Base-by-base conservation (phyloP, 192 early-diverging fungal genomes). In the Coemansia sp. region DNA sequence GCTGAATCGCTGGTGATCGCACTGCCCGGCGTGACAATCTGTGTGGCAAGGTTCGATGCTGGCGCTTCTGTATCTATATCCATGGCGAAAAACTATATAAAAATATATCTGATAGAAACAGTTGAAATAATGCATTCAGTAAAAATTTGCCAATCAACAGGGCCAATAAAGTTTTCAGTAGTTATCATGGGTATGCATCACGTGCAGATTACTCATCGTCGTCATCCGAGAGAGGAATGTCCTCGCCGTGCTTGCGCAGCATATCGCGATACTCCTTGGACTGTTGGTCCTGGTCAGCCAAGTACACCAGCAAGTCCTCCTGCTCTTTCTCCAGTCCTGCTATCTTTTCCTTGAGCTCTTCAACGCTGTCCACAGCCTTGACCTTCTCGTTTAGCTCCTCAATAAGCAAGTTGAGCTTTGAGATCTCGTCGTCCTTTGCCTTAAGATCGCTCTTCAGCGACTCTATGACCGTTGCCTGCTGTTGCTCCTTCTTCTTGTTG, bases 281-380 rank as follows among this genome's bases (percentile, higher is more conserved):
- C 63, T 83, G 83, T 25, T 84, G 83, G 59, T 94, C 93, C 66
- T 93, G 92, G 50, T 96, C 94, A 2, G 90, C 91, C 62, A 94
- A 66, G 56, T 86, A 91, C 27, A 93, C 86, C 37, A 94, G 76
- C 57, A 94, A 65, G 66, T 96, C 94, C 57, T 94, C 94, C 54
- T 92, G 90, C 63, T 93, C 91, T 57, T 84, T 85, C 67, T 87
- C 86, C 21, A 73, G 21, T 3, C 56, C 53, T 0, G 66, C 65
- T 2, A 82, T 27, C 58, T 63, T 80, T 66, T 43, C 89, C 62
- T 62, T 84, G 37, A 67, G 60, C 58, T 63, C 80, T n/a, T 62
- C 75, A 38, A 67, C 53, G 12, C 48, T 14, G 17, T 37, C 72
- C 12, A 62, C n/a, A 17, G 65, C 29, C 58, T 68, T 69, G 25